A percentile compares a stretch with the other conserved stretches of the same genome.
phyloP scores from a whole-genome alignment of 2,329 filamentous ascomycete genomes.

The Claviceps humidiphila region DNA sequence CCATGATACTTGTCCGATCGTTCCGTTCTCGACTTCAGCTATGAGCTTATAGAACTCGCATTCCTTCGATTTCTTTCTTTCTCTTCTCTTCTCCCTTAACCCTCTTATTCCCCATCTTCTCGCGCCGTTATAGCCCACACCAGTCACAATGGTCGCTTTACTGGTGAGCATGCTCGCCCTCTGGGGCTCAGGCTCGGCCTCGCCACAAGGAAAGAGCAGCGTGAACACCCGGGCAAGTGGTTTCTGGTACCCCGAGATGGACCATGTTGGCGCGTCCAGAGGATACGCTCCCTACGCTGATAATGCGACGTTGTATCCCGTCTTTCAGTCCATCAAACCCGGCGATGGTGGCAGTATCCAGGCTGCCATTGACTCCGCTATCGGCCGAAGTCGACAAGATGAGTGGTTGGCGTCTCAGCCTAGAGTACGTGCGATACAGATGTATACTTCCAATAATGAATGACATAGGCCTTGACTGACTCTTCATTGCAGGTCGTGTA shows the following conservation, averaged over 20 bases:
- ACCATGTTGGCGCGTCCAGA: constrained; percentile 23
- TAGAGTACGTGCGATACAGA: constrained; percentile 14
- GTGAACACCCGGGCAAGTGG: constrained; percentile 8
- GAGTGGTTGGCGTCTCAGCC: constrained; percentile 30
- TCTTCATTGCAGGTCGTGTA: constrained; percentile 21
- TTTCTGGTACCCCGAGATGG: constrained; percentile 31
- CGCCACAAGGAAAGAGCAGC: constrained; percentile 2
- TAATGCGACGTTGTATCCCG: constrained; percentile 22
- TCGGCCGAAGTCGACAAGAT: constrained; percentile 19
- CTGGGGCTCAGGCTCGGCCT: constrained; percentile 9
- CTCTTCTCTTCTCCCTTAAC: not conserved
- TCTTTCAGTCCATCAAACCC: constrained; percentile 24
- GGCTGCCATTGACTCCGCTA: constrained; percentile 24
- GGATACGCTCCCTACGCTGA: constrained; percentile 29
- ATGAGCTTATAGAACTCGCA: not conserved
- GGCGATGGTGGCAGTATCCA: constrained; percentile 26
- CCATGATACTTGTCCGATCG: not conserved
- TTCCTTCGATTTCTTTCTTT: too few relatives aligned
- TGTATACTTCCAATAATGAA: not conserved
- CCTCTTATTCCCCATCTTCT: not conserved
- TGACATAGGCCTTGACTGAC: not conserved
- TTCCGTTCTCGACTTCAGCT: not conserved
- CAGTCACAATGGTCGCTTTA: not conserved
- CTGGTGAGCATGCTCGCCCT: constrained; percentile 1
- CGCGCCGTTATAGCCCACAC: not conserved